Evolutionary conservation across 148 eudicot genomes (phyloP).

Genomic region (Pouteria glomerata): DNA sequence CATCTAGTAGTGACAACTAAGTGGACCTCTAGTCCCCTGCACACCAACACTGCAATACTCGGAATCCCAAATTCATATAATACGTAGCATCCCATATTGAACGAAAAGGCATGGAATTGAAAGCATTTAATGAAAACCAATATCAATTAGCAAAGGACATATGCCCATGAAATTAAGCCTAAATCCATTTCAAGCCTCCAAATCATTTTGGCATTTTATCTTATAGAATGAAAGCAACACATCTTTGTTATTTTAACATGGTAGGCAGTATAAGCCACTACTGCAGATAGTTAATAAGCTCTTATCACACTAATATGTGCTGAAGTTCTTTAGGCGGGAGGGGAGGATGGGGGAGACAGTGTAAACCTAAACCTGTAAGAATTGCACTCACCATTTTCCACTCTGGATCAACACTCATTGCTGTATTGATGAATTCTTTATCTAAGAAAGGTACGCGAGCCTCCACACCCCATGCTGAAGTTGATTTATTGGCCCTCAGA

Average conservation of each 20-base stretch:
- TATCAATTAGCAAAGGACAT: neutral
- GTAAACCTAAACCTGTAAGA: neutral
- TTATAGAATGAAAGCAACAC: neutral
- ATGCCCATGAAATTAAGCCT: neutral
- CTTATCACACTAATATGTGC: too few relatives aligned
- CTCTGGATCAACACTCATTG: conserved; percentile 94
- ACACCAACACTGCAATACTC: neutral
- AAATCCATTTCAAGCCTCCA: neutral
- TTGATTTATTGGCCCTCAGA: conserved; percentile 93
- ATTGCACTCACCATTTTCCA: conserved; percentile 73
- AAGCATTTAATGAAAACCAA: neutral
- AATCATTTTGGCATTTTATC: neutral
- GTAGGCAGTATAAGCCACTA: too few relatives aligned
- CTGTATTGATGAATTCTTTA: conserved; percentile 79
- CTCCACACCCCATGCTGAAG: conserved; percentile 99
- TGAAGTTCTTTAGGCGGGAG: too few relatives aligned
- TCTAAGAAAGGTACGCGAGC: conserved; percentile 98
- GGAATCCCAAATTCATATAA: neutral
- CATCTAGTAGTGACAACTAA: neutral
- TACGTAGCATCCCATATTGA: neutral
- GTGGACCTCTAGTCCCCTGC: neutral
- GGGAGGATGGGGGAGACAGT: neutral
- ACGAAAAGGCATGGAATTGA: neutral
- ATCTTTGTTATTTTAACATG: neutral
- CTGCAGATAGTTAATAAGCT: too few relatives aligned